Percentiles rank a stretch among this genome's conserved stretches.
These are phyloP conservation scores for Lagenaria siceraria DNA, from an alignment of 306 rosid genomes.

Conservation along the genomic window DNA sequence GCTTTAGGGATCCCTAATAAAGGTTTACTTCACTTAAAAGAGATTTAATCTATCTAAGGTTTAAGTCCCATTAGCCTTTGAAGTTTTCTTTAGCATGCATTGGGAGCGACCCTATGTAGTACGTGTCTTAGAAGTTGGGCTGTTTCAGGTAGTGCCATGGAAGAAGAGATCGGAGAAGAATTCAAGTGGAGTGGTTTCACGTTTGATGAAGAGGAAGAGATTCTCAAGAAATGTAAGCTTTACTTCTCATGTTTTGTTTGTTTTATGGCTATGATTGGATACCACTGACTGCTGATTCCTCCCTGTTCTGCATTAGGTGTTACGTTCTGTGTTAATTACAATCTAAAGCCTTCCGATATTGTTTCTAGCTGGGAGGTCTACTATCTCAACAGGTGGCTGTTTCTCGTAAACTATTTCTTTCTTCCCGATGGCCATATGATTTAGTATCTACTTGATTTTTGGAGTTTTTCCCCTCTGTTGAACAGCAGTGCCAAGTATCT, in stretches of 20 bases:
- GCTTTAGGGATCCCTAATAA: no score
- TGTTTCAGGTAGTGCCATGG: slow-evolving; percentile 32
- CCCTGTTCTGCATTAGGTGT: slow-evolving; percentile 32
- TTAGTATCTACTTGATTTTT: background rate
- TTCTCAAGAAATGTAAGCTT: slow-evolving; percentile 56
- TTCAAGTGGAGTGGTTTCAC: slow-evolving; percentile 41
- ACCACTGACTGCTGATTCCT: background rate
- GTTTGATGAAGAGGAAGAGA: slow-evolving; percentile 60
- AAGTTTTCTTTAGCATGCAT: no score
- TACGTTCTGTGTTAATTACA: slow-evolving; percentile 60
- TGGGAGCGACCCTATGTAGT: no score
- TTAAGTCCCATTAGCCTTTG: no score
- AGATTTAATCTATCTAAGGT: no score
- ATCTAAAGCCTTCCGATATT: slow-evolving; percentile 60
- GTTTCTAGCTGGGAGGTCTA: slow-evolving; percentile 85
- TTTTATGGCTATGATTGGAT: background rate
- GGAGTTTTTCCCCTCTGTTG: no score
- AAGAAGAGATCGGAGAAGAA: slow-evolving; percentile 58
- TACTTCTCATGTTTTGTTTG: background rate
- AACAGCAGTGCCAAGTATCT: background rate
- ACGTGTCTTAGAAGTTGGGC: no score
- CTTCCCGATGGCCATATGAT: background rate
- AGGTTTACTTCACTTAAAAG: no score
- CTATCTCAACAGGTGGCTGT: slow-evolving; percentile 71
- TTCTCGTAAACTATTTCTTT: background rate